Conservation (phyloP, 169 alveolate species). For the Theileria orientalis region DNA sequence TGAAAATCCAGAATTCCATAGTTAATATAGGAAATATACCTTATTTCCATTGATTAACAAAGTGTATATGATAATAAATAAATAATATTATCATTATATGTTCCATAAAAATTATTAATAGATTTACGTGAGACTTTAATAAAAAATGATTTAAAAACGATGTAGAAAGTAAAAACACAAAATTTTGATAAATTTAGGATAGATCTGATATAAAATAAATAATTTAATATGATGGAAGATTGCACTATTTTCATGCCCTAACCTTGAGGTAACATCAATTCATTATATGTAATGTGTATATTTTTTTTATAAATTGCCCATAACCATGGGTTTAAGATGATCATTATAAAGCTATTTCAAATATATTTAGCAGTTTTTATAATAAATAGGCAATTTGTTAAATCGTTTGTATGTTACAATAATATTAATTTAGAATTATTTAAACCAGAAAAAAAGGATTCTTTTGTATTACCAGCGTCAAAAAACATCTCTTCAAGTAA, state of each 20-base stretch:
- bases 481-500: slow-evolving; percentile 1
- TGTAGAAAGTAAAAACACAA: no score
- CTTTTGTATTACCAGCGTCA: background rate
- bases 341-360: background rate
- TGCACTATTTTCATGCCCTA: slow-evolving; percentile 15
- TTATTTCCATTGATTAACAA: no score
- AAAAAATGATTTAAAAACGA: no score
- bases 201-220: no score
- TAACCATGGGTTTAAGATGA: slow-evolving; percentile 9
- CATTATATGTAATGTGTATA: background rate
- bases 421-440: background rate
- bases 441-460: background rate
- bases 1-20: no score
- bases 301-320: background rate
- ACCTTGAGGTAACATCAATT: background rate
- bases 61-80: no score
- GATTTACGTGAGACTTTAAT: no score
- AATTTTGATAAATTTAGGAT: no score
- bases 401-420: background rate
- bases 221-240: no score
- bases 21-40: no score
- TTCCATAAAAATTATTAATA: no score
- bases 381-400: background rate
- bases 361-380: background rate
- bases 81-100: no score